Evolutionary conservation across 73 alveolate genomes (phyloP), one percentile per base, ranked within the genome.

Genomic region (Paramecium biaurelia): DNA sequence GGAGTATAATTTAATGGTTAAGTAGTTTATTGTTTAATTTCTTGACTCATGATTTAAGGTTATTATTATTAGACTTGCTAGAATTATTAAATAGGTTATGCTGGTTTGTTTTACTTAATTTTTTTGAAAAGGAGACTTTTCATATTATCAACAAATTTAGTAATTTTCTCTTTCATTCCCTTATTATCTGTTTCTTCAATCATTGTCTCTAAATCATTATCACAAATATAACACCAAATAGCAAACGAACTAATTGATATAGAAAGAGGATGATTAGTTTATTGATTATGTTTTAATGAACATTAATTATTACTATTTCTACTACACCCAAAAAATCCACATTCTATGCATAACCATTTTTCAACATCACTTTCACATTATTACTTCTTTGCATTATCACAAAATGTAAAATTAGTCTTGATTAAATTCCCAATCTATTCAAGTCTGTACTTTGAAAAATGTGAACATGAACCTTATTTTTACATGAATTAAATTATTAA

Each of bases 201-300:
- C 1, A 89, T 68, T 7, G 92, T 15, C 34, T 89, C 85, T 26
- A 89, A 32, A 89, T 89, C 94, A 38, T 89, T 53, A 89, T 89
- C 94, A 45, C 94, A 89, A 23, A 38, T 85, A 70, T 70, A 89
- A 70, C 94, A 89, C 90, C 90, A 79, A 14, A 79, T 79, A 6
- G 47, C 56, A 21, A 18, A 72, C 4, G 59, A 24, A 47, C 9
- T 79, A 2, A 1, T 24, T 0, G 47, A 18, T 12, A 79, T 79
- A 15, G 76, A 24, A 20, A 79, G 8, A 2, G 70, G 42, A 42
- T 79, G 90, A 18, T 23, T 24, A 20, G 45, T 4, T 42, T 45
- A 41, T 45, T 79, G 6, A 34, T 79, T 79, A 45, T 79, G 90
- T 26, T 79, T 79, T 14, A 45, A 24, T 43, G 76, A 24, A 24